Base-by-base conservation (phyloP, 2,329 filamentous ascomycete genomes). In the Colletotrichum sojae region DNA sequence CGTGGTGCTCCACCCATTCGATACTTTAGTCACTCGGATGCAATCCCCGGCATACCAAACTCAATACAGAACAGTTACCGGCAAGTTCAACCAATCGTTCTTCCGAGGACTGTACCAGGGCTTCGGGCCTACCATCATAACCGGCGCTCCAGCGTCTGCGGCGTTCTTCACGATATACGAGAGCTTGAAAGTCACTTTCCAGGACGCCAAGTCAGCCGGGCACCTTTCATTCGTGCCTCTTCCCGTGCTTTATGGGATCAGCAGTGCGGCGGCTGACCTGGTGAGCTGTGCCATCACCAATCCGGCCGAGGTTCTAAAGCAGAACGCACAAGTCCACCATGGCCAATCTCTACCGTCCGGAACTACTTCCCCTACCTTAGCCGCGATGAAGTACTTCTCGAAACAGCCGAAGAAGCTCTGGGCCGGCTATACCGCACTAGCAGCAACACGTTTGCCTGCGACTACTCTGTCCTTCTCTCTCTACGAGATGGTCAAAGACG, bases 131-230 rank as follows among this genome's bases (percentile, higher is more conserved):
- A 73, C 72, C 1, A 48, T 73, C 15, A 25, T 73, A 15, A 63
- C 67, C 1, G 70, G 71, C 5, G 56, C 73, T 18, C 71, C 72
- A 2, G 55, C 71, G 12, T 67, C 71, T 2, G 67, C 61, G 15
- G 69, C 71, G 22, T 73, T 73, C 53, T 73, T 73, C 71, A 67
- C 61, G 1, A 63, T 69, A 40, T 73, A 73, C 53, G 72, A 73
- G 54, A 67, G 69, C 3, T 39, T 70, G 20, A 71, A 71, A 54
- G 16, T 20, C n/a, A 52, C 40, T 22, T 39, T 69, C 3, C 45
- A 31, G 9, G n/a, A 64, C 18, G 39, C 55, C 18, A 49, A 59
- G 25, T 45, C 53, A 6, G 59, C 55, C 2, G 65, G 68, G 0
- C n/a, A 64, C 15, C 16, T 71, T 12, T 25, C 53, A 5, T 22